Conservation (phyloP, 495 filamentous ascomycete genomes). For the Rusavskia elegans region DNA sequence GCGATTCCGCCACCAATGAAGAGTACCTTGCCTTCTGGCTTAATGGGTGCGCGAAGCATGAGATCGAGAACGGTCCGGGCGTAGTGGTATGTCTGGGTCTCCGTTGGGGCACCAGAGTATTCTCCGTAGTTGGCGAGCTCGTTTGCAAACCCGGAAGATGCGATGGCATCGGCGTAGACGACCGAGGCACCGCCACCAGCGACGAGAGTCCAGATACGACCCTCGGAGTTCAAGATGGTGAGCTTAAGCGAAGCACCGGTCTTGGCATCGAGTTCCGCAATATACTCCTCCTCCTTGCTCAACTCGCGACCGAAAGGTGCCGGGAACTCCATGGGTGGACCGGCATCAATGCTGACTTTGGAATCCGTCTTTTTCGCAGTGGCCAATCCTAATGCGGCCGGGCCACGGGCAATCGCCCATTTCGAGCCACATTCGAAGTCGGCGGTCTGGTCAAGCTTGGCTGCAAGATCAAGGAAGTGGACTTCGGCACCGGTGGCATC, state of each 20-base stretch:
- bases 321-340: conserved; percentile 96
- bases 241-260: conserved; percentile 97
- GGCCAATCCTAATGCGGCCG: conserved; percentile 69
- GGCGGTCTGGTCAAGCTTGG: conserved; percentile 97
- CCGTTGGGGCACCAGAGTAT: conserved; percentile 96
- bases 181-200: conserved; percentile 99
- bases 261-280: conserved; percentile 96
- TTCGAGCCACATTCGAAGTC: conserved; percentile 99
- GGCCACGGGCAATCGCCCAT: conserved; percentile 89
- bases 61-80: conserved; percentile 91
- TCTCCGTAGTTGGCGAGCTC: conserved; percentile 99
- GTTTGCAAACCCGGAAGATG: conserved; percentile 83
- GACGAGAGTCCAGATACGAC: conserved; percentile 94
- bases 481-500: conserved; percentile 84
- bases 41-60: conserved; percentile 81
- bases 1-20: conserved; percentile 99
- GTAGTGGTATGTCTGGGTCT: conserved; percentile 98
- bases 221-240: conserved; percentile 80
- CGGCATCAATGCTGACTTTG: conserved; percentile 89
- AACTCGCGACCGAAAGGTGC: conserved; percentile 97
- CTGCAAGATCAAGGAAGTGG: conserved; percentile 94
- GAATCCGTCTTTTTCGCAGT: conserved; percentile 36
- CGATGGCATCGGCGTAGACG: conserved; percentile 97
- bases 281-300: conserved; percentile 96
- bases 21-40: conserved; percentile 87